Conservation (phyloP, 1,284 basidiomycete species). For the Trametes pubescens region DNA sequence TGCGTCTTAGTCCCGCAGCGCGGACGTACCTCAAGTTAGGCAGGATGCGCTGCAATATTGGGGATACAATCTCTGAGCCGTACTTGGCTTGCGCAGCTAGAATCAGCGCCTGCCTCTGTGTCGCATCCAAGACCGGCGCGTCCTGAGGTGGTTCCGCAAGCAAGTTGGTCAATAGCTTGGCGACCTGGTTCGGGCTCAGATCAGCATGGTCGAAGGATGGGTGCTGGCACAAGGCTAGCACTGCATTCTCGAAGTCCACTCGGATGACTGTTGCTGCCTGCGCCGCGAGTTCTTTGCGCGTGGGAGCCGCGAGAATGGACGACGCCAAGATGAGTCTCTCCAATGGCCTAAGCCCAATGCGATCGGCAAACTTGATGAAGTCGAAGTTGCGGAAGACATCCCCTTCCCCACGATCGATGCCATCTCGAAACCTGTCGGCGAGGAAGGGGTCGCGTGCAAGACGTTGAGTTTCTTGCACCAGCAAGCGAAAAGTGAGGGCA, state of each 20-base stretch:
- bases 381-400: slow-evolving; percentile 84
- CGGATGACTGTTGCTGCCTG: slow-evolving; percentile 76
- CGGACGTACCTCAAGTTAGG: slow-evolving; percentile 66
- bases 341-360: slow-evolving; percentile 78
- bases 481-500: slow-evolving; percentile 79
- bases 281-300: slow-evolving; percentile 72
- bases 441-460: slow-evolving; percentile 87
- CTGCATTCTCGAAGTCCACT: slow-evolving; percentile 78
- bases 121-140: slow-evolving; percentile 69
- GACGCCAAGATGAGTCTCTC: slow-evolving; percentile 81
- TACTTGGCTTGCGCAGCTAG: slow-evolving; percentile 79
- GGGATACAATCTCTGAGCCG: slow-evolving; percentile 62
- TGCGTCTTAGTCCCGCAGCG: neutral
- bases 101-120: slow-evolving; percentile 77
- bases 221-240: slow-evolving; percentile 74
- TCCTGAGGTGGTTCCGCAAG: slow-evolving; percentile 74
- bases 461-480: slow-evolving; percentile 87
- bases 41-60: slow-evolving; percentile 63
- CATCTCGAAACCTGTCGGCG: slow-evolving; percentile 86
- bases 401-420: slow-evolving; percentile 84
- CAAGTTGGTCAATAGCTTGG: slow-evolving; percentile 82
- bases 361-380: slow-evolving; percentile 79
- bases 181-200: slow-evolving; percentile 74
- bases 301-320: slow-evolving; percentile 73
- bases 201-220: slow-evolving; percentile 85